Conservation (phyloP, 2,329 filamentous ascomycete species). For the Stagonosporopsis tanaceti region DNA sequence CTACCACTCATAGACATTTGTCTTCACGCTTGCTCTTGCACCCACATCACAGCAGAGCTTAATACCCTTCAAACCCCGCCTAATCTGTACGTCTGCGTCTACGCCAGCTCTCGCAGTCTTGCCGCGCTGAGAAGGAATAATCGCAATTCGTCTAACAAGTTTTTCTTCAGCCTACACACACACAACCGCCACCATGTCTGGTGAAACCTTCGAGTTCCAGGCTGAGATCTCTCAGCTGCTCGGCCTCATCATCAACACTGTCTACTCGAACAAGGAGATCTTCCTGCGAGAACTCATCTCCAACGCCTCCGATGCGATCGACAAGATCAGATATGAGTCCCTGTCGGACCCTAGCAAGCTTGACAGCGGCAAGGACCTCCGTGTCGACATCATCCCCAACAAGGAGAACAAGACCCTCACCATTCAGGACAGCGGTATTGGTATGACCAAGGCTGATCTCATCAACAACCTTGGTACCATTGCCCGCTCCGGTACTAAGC, state of each 20-base stretch:
- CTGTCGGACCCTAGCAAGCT: constrained; percentile 97
- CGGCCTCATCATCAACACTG: constrained; percentile 99
- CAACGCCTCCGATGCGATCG: constrained; percentile 97
- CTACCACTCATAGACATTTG: constrained; percentile 29
- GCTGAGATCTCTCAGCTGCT: constrained; percentile 99
- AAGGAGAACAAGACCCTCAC: constrained; percentile 97
- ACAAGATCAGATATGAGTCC: constrained; percentile 99
- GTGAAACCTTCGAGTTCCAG: constrained; percentile 99
- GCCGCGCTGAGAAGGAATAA: constrained; percentile 11
- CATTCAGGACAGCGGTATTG: constrained; percentile 97
- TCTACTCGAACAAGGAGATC: constrained; percentile 99
- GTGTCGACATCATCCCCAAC: constrained; percentile 98
- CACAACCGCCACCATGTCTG: constrained; percentile 70
- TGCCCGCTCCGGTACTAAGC: constrained; percentile 98
- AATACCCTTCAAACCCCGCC: constrained; percentile 31
- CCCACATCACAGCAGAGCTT: constrained; percentile 30
- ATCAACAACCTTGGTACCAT: constrained; percentile 99
- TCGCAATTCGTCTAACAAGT: constrained; percentile 20
- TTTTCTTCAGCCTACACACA: constrained; percentile 25
- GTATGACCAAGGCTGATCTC: constrained; percentile 99
- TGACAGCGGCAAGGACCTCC: constrained; percentile 95
- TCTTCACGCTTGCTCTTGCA: constrained; percentile 35
- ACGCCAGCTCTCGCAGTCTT: constrained; percentile 22
- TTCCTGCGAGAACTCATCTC: constrained; percentile 98
- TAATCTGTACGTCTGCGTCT: constrained; percentile 33